These are phyloP conservation scores for Phytophthora foliorum DNA, from an alignment of 352 stramenopile genomes.

Conservation along the genomic window DNA sequence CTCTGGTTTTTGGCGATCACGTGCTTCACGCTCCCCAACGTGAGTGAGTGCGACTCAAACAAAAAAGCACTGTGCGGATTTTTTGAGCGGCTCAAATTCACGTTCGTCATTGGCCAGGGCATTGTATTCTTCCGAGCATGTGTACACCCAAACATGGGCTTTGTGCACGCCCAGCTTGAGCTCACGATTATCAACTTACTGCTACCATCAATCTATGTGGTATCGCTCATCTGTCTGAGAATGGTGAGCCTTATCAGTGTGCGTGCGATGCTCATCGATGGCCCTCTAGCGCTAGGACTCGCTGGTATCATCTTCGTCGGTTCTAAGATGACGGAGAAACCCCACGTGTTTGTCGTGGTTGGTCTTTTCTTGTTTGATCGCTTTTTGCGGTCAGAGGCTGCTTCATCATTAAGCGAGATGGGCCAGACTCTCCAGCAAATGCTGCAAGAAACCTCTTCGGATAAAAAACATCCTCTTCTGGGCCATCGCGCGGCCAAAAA, in stretches of 20 bases:
- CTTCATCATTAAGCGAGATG: constrained; percentile 63
- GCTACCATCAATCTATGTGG: constrained; percentile 87
- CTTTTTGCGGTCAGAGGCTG: constrained; percentile 64
- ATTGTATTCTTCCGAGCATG: constrained; percentile 86
- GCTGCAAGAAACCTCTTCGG: constrained; percentile 61
- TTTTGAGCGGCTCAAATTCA: constrained; percentile 87
- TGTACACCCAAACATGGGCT: constrained; percentile 86
- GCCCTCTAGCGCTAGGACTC: constrained; percentile 59
- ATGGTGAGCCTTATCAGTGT: constrained; percentile 71
- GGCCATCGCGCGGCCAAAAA: constrained; percentile 69
- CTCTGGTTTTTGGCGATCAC: constrained; percentile 85
- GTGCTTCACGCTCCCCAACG: constrained; percentile 65
- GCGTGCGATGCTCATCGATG: constrained; percentile 56
- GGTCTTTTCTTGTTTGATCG: constrained; percentile 83
- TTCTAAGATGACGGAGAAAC: constrained; percentile 84
- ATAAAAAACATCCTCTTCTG: constrained; percentile 52
- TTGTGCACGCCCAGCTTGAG: constrained; percentile 89
- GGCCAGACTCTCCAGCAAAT: constrained; percentile 69
- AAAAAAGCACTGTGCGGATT: constrained; percentile 73
- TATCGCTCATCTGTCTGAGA: constrained; percentile 83
- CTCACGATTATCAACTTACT: constrained; percentile 92
- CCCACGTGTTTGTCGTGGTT: constrained; percentile 80
- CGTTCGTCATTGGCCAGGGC: constrained; percentile 79
- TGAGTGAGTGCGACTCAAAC: constrained; percentile 64
- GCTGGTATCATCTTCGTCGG: constrained; percentile 65